A percentile compares a stretch with the other conserved stretches of the same genome.
phyloP scores from a whole-genome alignment of 768 basidiomycete species.

The Suillus bovinus region DNA sequence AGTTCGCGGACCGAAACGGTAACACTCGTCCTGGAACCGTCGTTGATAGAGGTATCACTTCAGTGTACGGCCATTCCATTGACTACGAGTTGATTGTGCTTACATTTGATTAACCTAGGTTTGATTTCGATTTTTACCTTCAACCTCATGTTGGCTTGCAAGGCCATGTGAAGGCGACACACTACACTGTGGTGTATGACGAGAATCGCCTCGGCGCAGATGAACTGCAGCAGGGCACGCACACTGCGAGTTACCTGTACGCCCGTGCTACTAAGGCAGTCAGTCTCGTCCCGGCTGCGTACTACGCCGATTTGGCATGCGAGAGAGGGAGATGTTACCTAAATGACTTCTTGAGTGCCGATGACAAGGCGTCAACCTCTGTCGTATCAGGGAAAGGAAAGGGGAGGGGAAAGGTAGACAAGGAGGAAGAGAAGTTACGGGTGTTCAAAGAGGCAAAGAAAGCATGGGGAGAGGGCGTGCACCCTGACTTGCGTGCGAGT shows the following conservation, averaged over 20 bases:
- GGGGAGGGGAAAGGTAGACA: constrained; percentile 29
- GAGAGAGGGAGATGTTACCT: constrained; percentile 78
- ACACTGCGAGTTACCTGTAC: constrained; percentile 71
- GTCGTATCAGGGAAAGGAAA: constrained; percentile 35
- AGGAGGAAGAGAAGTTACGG: constrained; percentile 34
- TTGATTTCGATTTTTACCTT: constrained; percentile 67
- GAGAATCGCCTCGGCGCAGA: constrained; percentile 68
- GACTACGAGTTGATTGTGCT: constrained; percentile 14
- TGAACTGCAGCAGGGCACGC: constrained; percentile 70
- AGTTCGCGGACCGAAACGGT: constrained; percentile 60
- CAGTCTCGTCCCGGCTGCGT: constrained; percentile 76
- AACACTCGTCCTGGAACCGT: constrained; percentile 82
- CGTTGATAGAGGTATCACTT: constrained; percentile 77
- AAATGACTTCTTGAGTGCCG: constrained; percentile 64
- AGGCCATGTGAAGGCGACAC: constrained; percentile 70
- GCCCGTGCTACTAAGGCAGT: constrained; percentile 85
- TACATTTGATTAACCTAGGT: constrained; percentile 34
- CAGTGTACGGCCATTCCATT: constrained; percentile 43
- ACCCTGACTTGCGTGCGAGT: constrained; percentile 47
- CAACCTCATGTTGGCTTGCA: constrained; percentile 78
- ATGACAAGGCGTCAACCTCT: constrained; percentile 46
- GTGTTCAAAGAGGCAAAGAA: constrained; percentile 48
- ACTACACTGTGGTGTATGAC: constrained; percentile 81
- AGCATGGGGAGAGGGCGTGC: constrained; percentile 57
- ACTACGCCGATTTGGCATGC: constrained; percentile 82